Conservation (phyloP, 768 basidiomycete genomes). For the Myochromella boudieri region DNA sequence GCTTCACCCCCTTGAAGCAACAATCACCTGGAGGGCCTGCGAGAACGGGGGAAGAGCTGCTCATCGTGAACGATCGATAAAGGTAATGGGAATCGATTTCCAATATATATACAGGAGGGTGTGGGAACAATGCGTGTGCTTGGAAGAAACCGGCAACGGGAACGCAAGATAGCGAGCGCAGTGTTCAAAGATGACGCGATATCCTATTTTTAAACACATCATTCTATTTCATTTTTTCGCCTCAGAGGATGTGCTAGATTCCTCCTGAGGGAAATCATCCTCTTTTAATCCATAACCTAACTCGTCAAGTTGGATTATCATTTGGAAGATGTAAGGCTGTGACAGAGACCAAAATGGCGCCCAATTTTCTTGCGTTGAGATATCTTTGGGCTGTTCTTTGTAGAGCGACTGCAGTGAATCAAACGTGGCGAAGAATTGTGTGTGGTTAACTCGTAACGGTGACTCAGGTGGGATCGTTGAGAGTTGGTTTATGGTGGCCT, state of each 20-base stretch:
- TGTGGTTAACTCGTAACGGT: slow-evolving; percentile 17
- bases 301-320: slow-evolving; percentile 24
- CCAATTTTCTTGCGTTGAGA: slow-evolving; percentile 16
- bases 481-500: slow-evolving; percentile 21
- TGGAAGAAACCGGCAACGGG: too few relatives aligned
- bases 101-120: too few relatives aligned
- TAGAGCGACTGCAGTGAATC: slow-evolving; percentile 22
- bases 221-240: too few relatives aligned
- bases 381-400: slow-evolving; percentile 19
- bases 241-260: too few relatives aligned
- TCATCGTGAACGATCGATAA: slow-evolving; percentile 1
- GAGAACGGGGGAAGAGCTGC: slow-evolving; percentile 28
- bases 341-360: slow-evolving; percentile 22
- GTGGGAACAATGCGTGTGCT: background rate
- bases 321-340: slow-evolving; percentile 22
- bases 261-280: too few relatives aligned
- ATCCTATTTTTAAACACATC: too few relatives aligned
- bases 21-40: slow-evolving; percentile 48
- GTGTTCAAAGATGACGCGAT: too few relatives aligned
- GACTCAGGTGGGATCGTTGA: slow-evolving; percentile 19
- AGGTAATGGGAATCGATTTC: too few relatives aligned
- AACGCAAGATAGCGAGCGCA: too few relatives aligned
- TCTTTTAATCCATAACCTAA: slow-evolving; percentile 24
- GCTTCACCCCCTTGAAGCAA: slow-evolving; percentile 53
- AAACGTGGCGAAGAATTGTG: slow-evolving; percentile 23